A percentile compares a stretch with the other conserved stretches of the same genome.
These are phyloP conservation scores for Cnidoscolus chayamansa DNA, from an alignment of 441 rosid species.

Conservation along the genomic window DNA sequence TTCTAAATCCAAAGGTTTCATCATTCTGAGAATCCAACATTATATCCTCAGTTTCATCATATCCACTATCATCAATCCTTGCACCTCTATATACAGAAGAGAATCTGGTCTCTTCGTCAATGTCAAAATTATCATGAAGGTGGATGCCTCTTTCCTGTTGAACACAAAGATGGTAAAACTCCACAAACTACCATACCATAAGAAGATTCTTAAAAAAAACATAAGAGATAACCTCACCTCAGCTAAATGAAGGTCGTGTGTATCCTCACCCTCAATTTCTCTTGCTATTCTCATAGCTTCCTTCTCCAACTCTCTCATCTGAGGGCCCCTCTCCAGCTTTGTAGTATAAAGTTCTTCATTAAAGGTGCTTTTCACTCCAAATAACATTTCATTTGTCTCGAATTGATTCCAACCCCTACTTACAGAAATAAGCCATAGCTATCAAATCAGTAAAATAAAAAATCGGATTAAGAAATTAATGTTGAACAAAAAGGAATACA, in stretches of 20 bases:
- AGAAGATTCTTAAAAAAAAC: constrained; percentile 8
- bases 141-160: constrained; percentile 83
- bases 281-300: constrained; percentile 79
- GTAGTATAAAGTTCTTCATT: constrained; percentile 86
- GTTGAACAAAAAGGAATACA: neutral
- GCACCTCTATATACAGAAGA: constrained; percentile 67
- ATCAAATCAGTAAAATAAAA: constrained; percentile 16
- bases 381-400: constrained; percentile 60
- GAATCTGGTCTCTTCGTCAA: constrained; percentile 85
- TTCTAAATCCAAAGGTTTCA: constrained; percentile 60
- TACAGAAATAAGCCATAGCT: constrained; percentile 19
- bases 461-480: neutral
- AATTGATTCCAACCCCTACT: constrained; percentile 87
- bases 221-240: constrained; percentile 48
- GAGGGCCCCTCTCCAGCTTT: constrained; percentile 70
- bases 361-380: constrained; percentile 89
- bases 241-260: constrained; percentile 83
- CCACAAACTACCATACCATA: constrained; percentile 6
- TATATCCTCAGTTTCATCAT: constrained; percentile 65
- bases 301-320: constrained; percentile 59
- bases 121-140: constrained; percentile 49
- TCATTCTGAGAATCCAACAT: constrained; percentile 51
- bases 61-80: constrained; percentile 69
- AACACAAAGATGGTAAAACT: constrained; percentile 20
- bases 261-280: constrained; percentile 92